Percentiles rank a stretch among this genome's conserved stretches.
phyloP scores from a whole-genome alignment of 495 filamentous ascomycete genomes.

The Tuber borchii region DNA sequence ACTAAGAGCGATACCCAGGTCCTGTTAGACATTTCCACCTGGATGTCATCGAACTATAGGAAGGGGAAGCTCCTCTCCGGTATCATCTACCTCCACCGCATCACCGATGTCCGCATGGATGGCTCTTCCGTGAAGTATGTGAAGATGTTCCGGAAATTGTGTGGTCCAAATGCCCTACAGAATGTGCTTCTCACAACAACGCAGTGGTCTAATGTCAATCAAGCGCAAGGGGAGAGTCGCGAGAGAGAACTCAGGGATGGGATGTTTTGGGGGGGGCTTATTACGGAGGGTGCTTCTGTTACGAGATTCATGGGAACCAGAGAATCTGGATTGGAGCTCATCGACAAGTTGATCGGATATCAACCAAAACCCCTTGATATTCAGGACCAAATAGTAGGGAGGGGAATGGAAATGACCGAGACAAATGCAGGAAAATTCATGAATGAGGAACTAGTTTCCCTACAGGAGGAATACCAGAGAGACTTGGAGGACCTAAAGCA shows the following conservation, averaged over 20 bases:
- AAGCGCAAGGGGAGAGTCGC: no score
- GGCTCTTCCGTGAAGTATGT: slow-evolving; percentile 46
- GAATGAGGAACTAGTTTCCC: slow-evolving; percentile 32
- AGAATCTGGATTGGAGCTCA: slow-evolving; percentile 41
- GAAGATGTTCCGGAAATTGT: slow-evolving; percentile 46
- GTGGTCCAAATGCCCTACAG: slow-evolving; percentile 32
- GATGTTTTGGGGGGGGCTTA: neutral
- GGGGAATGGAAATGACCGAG: slow-evolving; percentile 28
- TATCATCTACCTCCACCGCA: slow-evolving; percentile 49
- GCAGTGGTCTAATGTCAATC: neutral
- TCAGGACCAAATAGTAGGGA: no score
- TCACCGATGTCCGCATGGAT: slow-evolving; percentile 44
- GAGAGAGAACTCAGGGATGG: no score
- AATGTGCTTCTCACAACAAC: no score
- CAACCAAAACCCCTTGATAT: no score
- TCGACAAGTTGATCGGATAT: slow-evolving; percentile 16
- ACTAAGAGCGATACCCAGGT: slow-evolving; percentile 44
- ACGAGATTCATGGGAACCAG: slow-evolving; percentile 36
- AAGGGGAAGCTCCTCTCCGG: slow-evolving; percentile 37
- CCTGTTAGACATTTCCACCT: slow-evolving; percentile 43
- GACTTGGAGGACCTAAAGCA: slow-evolving; percentile 17
- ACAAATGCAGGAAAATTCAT: slow-evolving; percentile 43
- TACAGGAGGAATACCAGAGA: slow-evolving; percentile 14
- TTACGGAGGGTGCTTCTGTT: slow-evolving; percentile 33
- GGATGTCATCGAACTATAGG: slow-evolving; percentile 37